These are phyloP conservation scores for Naegleria gruberi DNA, from an alignment of 208 protist genomes.

Conservation along the genomic window DNA sequence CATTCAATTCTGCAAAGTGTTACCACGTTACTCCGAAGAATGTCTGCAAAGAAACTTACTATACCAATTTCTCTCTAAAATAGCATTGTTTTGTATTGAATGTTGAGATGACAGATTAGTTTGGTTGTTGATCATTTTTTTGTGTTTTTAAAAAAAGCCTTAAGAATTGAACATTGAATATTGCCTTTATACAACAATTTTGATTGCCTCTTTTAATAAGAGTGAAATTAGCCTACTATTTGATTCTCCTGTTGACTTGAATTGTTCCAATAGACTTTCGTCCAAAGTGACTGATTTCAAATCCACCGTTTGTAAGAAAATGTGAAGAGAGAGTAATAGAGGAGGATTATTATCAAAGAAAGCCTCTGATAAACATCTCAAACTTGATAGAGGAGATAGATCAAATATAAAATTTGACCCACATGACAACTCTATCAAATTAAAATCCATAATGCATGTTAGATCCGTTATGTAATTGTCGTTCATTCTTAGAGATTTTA, in stretches of 20 bases:
- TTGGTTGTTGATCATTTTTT: not conserved
- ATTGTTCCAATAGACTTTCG: not conserved
- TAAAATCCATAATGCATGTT: not conserved
- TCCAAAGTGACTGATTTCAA: not conserved
- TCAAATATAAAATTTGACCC: not conserved
- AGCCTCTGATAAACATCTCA: not conserved
- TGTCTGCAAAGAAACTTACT: not conserved
- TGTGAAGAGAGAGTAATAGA: not conserved
- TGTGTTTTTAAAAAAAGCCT: no score
- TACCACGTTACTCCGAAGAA: no score
- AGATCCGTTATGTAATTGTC: not conserved
- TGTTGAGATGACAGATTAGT: not conserved
- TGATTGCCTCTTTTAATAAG: not conserved
- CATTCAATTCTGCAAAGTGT: not conserved
- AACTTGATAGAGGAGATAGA: not conserved
- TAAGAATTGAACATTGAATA: no score
- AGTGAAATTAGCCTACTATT: not conserved
- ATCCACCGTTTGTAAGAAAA: not conserved
- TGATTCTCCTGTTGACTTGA: not conserved
- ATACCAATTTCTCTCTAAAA: not conserved
- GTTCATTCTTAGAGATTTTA: not conserved
- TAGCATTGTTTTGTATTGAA: no score
- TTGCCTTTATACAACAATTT: not conserved
- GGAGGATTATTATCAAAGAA: not conserved
- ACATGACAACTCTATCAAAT: not conserved